phyloP scores from a whole-genome alignment of 2,329 filamentous ascomycete species.

The Sporothrix luriei region DNA sequence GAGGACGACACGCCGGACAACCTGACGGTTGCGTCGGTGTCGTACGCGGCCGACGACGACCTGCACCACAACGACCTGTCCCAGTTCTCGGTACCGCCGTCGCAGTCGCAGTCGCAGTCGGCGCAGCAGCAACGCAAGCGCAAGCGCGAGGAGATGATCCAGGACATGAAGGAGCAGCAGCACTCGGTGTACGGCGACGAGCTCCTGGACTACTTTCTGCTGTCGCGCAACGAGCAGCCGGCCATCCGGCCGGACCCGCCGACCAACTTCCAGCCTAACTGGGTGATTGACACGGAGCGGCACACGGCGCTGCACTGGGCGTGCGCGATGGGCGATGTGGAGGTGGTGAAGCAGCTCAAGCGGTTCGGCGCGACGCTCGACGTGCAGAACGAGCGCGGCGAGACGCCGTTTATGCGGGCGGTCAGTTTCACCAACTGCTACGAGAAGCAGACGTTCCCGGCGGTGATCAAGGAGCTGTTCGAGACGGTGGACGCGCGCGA shows the following conservation, averaged over 20 bases:
- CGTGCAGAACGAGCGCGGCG: slow-evolving; percentile 70
- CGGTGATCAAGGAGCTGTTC: slow-evolving; percentile 79
- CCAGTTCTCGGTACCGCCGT: slow-evolving; percentile 57
- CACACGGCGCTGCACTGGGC: slow-evolving; percentile 97
- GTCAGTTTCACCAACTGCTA: slow-evolving; percentile 97
- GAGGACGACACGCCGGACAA: slow-evolving; percentile 85
- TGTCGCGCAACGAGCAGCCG: slow-evolving; percentile 75
- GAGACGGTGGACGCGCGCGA: slow-evolving; percentile 80
- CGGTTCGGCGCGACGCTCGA: slow-evolving; percentile 75
- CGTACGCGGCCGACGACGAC: slow-evolving; percentile 79
- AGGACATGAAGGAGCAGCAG: slow-evolving; percentile 73
- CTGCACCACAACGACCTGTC: slow-evolving; percentile 64
- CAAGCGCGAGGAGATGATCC: slow-evolving; percentile 67
- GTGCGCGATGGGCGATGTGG: slow-evolving; percentile 92
- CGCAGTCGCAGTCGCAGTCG: slow-evolving; percentile 36
- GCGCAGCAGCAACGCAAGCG: slow-evolving; percentile 62
- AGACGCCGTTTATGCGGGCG: slow-evolving; percentile 91
- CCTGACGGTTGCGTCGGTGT: slow-evolving; percentile 78
- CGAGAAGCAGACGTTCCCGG: slow-evolving; percentile 88
- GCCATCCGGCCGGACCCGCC: slow-evolving; percentile 77
- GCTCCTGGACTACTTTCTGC: slow-evolving; percentile 93
- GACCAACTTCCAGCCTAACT: slow-evolving; percentile 82
- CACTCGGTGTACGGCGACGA: slow-evolving; percentile 92
- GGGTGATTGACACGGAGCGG: slow-evolving; percentile 87
- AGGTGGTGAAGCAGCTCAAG: slow-evolving; percentile 85